Conservation (phyloP, 441 rosid genomes). For the Croton laevigatus region DNA sequence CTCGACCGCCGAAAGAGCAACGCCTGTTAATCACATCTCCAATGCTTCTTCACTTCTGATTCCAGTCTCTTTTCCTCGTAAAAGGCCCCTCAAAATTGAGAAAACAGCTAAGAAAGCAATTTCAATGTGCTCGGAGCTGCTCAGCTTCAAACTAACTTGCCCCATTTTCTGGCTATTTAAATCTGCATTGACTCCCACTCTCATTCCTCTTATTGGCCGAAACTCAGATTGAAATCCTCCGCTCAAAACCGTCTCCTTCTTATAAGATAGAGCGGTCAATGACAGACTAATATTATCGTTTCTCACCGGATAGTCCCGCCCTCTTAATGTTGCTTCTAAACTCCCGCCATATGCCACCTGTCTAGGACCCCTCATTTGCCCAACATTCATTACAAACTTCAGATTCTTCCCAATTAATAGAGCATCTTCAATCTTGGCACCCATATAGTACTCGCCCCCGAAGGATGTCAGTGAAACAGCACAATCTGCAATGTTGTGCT, state of each 20-base stretch:
- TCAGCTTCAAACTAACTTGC: conserved; percentile 55
- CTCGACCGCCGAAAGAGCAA: background rate
- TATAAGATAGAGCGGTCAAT: conserved; percentile 61
- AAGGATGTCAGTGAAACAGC: conserved; percentile 63
- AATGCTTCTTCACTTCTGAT: conserved; percentile 32
- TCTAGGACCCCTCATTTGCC: conserved; percentile 60
- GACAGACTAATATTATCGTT: conserved; percentile 52
- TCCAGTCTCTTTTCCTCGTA: conserved; percentile 40
- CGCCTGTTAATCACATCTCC: conserved; percentile 37
- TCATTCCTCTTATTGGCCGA: conserved; percentile 52
- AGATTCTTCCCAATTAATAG: conserved; percentile 63
- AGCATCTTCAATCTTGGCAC: conserved; percentile 75
- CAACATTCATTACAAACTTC: conserved; percentile 65
- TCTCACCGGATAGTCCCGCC: conserved; percentile 75
- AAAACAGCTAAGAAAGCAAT: conserved; percentile 56
- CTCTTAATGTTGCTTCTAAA: conserved; percentile 72
- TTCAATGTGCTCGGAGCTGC: conserved; percentile 68
- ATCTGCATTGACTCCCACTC: conserved; percentile 51
- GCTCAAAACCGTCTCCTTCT: conserved; percentile 64
- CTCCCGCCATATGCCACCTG: conserved; percentile 74
- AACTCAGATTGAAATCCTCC: conserved; percentile 75
- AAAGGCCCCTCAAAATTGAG: conserved; percentile 54
- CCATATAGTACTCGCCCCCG: conserved; percentile 57
- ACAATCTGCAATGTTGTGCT: conserved; percentile 57
- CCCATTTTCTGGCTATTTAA: conserved; percentile 81